Conservation (phyloP, 1,284 basidiomycete species). For the Trametes hirsuta region DNA sequence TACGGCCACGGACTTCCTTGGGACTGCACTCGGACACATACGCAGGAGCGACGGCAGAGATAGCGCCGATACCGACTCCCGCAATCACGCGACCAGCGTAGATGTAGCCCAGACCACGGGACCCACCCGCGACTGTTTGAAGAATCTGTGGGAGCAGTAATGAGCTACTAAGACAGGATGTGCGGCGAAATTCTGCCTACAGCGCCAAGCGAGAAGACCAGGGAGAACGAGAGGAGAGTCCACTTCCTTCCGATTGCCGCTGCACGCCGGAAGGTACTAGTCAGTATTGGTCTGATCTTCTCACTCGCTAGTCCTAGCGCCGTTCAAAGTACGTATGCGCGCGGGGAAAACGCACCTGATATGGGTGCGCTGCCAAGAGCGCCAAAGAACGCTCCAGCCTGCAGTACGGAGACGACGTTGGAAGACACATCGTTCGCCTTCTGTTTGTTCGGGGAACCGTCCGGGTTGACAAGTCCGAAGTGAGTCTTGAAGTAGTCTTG, state of each 20-base stretch:
- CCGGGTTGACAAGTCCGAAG: slow-evolving; percentile 56
- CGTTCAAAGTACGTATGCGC: not conserved
- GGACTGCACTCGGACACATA: slow-evolving; percentile 82
- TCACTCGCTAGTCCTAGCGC: not conserved
- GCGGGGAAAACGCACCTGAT: slow-evolving; percentile 47
- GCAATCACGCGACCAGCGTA: slow-evolving; percentile 77
- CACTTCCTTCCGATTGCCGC: slow-evolving; percentile 58
- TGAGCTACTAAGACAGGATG: not conserved
- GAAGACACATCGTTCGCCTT: slow-evolving; percentile 54
- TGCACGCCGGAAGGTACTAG: slow-evolving; percentile 26
- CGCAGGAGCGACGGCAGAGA: slow-evolving; percentile 71
- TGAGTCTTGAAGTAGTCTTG: slow-evolving; percentile 61
- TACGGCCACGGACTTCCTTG: slow-evolving; percentile 72
- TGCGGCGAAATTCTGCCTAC: slow-evolving; percentile 39
- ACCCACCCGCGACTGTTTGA: slow-evolving; percentile 63
- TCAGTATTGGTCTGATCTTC: not conserved
- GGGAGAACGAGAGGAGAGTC: slow-evolving; percentile 59
- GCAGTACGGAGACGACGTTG: slow-evolving; percentile 77
- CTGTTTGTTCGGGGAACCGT: slow-evolving; percentile 40
- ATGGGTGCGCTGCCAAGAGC: slow-evolving; percentile 67
- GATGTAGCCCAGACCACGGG: slow-evolving; percentile 62
- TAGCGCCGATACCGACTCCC: slow-evolving; percentile 71
- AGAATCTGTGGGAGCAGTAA: slow-evolving; percentile 40
- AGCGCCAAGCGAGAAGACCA: slow-evolving; percentile 70
- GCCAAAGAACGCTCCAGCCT: slow-evolving; percentile 83